Base-by-base conservation (phyloP, 495 filamentous ascomycete species). In the Aspergillus ellipticus region DNA sequence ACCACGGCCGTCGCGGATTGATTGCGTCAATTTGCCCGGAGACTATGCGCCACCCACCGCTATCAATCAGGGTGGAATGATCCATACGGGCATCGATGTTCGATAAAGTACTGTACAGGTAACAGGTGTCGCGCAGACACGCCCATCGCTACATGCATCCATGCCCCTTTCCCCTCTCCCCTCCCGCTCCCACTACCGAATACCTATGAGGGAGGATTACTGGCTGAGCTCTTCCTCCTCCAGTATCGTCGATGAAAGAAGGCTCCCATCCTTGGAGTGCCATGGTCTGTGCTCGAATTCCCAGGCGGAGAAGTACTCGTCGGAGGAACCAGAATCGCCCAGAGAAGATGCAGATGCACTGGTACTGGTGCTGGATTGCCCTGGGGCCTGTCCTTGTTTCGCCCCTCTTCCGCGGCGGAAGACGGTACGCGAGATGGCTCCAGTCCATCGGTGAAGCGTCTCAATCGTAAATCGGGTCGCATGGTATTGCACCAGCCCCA, bases 161-260 rank as follows among this genome's bases (percentile, higher is more conserved):
- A n/a, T 46, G 42, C 19, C 24, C 24, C 24, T 4, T 28, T 28
- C 24, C 24, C 7, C 24, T 7, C 24, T 7, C 24, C 7, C 7
- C 24, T 7, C 24, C 7, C 7, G 7, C 24, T 28, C 24, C 7
- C 24, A 7, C 24, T 7, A 28, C 24, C 24, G 21, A 48, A 4
- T 28, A 42, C 13, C 26, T 17, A 8, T 5, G 22, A 53, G 11
- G 17, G 11, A 21, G 24, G 68, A 70, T 9, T 61, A 65, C 21
- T 70, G 57, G 41, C 64, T 73, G 29, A 55, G 63, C 42, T 81
- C 80, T 47, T 85, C 85, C 63, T 88, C 87, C 67, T 89, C 86
- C 47, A 87, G 66, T 16, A 89, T 89, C 0, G 83, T 88, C 49
- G 82, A 75, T 20, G 74, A 71, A 16, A 85, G 61, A 20, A 84